Conservation (phyloP, 768 basidiomycete genomes). For the Lentinula raphanica region DNA sequence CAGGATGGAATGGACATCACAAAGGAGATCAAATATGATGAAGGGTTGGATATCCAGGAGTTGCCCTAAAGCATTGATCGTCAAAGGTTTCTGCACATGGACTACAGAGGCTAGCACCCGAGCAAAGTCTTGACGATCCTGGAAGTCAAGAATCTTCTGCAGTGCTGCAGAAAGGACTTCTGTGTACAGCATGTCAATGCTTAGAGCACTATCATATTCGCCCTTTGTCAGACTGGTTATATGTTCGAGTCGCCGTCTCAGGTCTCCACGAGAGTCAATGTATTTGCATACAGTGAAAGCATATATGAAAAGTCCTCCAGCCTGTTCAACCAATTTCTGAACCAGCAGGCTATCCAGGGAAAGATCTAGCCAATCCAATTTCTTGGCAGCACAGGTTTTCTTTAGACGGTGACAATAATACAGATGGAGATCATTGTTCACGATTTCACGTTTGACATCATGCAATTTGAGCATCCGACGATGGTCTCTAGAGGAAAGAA, state of each 20-base stretch:
- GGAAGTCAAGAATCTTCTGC: neutral
- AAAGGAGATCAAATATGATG: neutral
- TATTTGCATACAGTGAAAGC: conserved; percentile 4
- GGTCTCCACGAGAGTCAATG: neutral
- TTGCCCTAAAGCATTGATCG: neutral
- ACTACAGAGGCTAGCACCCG: neutral
- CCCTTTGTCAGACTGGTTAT: neutral
- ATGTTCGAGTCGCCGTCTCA: neutral
- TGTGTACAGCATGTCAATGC: conserved; percentile 1
- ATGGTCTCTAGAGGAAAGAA: neutral
- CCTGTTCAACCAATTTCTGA: neutral
- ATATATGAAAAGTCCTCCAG: neutral
- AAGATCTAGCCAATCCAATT: neutral
- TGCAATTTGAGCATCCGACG: conserved; percentile 2
- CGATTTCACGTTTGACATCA: neutral
- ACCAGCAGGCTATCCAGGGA: neutral
- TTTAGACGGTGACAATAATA: neutral
- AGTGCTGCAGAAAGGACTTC: neutral
- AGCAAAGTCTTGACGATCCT: neutral
- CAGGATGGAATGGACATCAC: neutral
- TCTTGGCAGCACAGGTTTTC: neutral
- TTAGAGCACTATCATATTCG: neutral
- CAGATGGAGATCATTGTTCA: neutral
- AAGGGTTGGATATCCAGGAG: neutral
- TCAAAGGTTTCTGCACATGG: neutral